Base-by-base conservation (phyloP, 2,329 filamentous ascomycete species). In the Arthroderma sp. region DNA sequence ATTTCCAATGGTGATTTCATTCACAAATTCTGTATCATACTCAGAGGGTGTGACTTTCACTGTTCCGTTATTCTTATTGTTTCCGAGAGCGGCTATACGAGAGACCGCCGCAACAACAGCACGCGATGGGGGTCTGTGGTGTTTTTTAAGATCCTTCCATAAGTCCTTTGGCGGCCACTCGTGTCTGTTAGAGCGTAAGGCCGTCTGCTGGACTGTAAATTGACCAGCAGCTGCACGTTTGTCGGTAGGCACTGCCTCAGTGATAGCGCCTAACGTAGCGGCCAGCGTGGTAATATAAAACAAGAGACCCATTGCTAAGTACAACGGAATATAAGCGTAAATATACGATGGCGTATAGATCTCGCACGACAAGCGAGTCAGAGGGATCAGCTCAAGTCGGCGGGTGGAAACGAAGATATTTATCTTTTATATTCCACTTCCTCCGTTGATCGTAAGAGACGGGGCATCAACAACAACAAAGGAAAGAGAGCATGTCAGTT, bases 1-100 rank as follows among this genome's bases (percentile, higher is more conserved):
- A 66, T 78, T 72, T 47, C 86, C 87, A 61, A 89, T 74, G 1
- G 74, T 76, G 51, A 89, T 80, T 0, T 83, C 81, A 57, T 79
- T 77, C 31, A 84, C 71, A 58, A 83, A 85, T 66, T 83, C 77
- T 2, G 73, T 71, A 61, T 85, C 82, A 52, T 74, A 69, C n/a
- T 70, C 63, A 59, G 76, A 69, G 0, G 79, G 78, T 17, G 71
- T 75, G 17, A 75, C 72, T 23, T 69, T 58, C 59, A 61, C 59
- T 15, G 59, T 59, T 11, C 54, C 58, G 13, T 44, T 56, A 11
- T 9, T 13, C 2, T 1, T 25, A n/a, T 31, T 4, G 2, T 31
- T 19, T 13, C 25, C 25, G 6, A 17, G 5, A 7, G 1, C 15
- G 11, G 3, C 4, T 33, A 31, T 21, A 8, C 47, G 23, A 17